Conservation (phyloP, 2,329 filamentous ascomycete species). For the Epichloe hybrida region DNA sequence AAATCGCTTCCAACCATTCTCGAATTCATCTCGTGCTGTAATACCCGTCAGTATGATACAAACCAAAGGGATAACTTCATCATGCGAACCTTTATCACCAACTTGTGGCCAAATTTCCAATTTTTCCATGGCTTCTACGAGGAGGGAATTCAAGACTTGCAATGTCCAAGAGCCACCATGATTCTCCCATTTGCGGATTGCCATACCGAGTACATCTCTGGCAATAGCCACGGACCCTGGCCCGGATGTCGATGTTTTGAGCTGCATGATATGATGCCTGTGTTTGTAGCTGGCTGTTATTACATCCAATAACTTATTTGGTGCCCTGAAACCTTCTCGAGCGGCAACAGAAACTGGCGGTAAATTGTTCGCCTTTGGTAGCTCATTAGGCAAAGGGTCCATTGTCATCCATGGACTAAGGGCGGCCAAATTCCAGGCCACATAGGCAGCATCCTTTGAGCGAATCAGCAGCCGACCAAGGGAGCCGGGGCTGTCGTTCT, state of each 20-base stretch:
- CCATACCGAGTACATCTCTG: conserved; percentile 59
- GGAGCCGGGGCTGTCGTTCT: conserved; percentile 30
- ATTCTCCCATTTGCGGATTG: conserved; percentile 57
- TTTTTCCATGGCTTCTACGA: conserved; percentile 44
- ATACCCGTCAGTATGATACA: background rate
- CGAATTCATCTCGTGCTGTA: conserved; percentile 30
- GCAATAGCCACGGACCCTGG: conserved; percentile 31
- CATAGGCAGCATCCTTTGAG: conserved; percentile 51
- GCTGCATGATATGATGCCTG: conserved; percentile 43
- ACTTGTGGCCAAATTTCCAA: conserved; percentile 19
- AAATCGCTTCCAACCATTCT: conserved; percentile 39
- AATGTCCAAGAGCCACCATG: conserved; percentile 51
- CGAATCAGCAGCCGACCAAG: conserved; percentile 43
- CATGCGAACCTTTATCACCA: conserved; percentile 19
- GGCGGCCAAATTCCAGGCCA: conserved; percentile 65
- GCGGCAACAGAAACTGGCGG: conserved; percentile 40
- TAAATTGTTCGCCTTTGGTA: conserved; percentile 36
- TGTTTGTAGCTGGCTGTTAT: conserved; percentile 52
- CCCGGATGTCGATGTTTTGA: conserved; percentile 42
- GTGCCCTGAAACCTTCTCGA: conserved; percentile 64
- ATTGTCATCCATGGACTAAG: conserved; percentile 58
- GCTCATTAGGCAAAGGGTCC: conserved; percentile 25
- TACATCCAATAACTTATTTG: conserved; percentile 61
- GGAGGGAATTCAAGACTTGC: conserved; percentile 54
- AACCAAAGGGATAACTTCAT: background rate